Percentiles rank a stretch among this genome's conserved stretches.
Conservation (phyloP, 176 grass and related monocot genomes). For the Coix lacrymajobi region DNA sequence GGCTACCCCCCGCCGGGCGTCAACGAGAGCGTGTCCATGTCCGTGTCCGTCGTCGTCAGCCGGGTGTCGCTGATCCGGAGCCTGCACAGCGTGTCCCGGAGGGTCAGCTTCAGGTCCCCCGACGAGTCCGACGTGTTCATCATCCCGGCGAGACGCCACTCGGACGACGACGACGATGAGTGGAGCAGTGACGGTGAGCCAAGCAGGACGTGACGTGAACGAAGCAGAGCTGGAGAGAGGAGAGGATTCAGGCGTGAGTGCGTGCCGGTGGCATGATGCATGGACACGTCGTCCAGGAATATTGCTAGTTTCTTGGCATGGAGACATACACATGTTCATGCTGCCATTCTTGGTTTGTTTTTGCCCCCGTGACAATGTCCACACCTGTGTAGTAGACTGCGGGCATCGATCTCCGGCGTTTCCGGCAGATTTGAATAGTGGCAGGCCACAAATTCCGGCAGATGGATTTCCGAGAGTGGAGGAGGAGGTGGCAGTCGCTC, state of each 20-base stretch:
- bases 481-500: not conserved
- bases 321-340: not conserved
- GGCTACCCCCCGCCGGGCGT: not conserved
- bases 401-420: not conserved
- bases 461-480: not conserved
- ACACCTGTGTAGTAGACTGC: not conserved
- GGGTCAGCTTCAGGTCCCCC: conserved; percentile 42
- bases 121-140: conserved; percentile 35
- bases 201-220: not conserved
- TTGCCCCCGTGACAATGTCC: too few species aligned
- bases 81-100: not conserved
- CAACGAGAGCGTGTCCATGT: conserved; percentile 1
- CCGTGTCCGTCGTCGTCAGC: not conserved
- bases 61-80: not conserved
- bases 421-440: not conserved
- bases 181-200: not conserved
- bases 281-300: not conserved
- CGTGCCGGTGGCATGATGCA: too few species aligned
- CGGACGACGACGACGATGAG: not conserved
- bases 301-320: not conserved
- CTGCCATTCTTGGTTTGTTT: not conserved
- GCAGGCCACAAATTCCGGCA: not conserved
- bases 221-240: not conserved
- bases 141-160: conserved; percentile 23
- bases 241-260: not conserved